Evolutionary conservation across 495 filamentous ascomycete genomes (phyloP).

Genomic region (Evernia prunastri): DNA sequence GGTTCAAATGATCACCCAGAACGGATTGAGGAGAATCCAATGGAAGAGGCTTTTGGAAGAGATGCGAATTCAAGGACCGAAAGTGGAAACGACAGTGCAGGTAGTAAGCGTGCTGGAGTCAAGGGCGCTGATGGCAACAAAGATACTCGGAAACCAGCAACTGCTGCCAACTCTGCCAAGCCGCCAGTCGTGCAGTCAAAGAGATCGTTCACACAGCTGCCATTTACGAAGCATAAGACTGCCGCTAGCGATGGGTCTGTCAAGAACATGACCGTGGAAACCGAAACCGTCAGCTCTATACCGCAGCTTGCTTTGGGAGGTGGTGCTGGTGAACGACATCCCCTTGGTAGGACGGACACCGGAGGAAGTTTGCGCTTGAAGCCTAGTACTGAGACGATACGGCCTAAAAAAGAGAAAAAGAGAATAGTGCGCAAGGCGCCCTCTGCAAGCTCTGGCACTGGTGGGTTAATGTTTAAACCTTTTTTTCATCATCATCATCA

Average conservation of each 20-base stretch:
- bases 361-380: constrained; percentile 76
- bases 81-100: constrained; percentile 48
- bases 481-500: constrained; percentile 32
- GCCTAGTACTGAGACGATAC: constrained; percentile 86
- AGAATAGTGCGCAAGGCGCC: constrained; percentile 66
- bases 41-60: constrained; percentile 37
- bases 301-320: constrained; percentile 78
- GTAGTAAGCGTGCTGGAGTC: constrained; percentile 38
- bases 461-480: constrained; percentile 47
- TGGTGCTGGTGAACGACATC: constrained; percentile 55
- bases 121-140: constrained; percentile 33
- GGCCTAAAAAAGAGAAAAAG: constrained; percentile 86
- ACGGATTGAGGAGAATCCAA: constrained; percentile 25
- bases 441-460: constrained; percentile 61
- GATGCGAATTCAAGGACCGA: constrained; percentile 35
- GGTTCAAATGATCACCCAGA: constrained; percentile 21
- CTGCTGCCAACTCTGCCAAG: constrained; percentile 27
- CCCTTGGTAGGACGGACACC: constrained; percentile 45
- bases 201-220: constrained; percentile 45
- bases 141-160: constrained; percentile 27
- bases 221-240: constrained; percentile 48
- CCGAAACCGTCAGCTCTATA: constrained; percentile 88
- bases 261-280: constrained; percentile 95
- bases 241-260: constrained; percentile 62
- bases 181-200: constrained; percentile 38